Base-by-base conservation (phyloP, 495 filamentous ascomycete species). In the Tuber brumale region DNA sequence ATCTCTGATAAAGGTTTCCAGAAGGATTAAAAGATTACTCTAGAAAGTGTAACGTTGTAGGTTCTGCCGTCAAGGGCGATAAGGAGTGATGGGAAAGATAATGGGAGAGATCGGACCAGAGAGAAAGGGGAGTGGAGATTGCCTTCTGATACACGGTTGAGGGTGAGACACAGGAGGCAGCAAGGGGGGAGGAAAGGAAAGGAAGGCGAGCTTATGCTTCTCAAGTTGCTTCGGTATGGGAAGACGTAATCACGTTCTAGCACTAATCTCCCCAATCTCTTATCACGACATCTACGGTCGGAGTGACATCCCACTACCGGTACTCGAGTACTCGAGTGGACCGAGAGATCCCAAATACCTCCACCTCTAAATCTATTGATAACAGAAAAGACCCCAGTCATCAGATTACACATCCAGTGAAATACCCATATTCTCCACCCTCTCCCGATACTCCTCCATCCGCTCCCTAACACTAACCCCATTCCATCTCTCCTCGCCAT, bases 401-500 rank as follows among this genome's bases (percentile, higher is more conserved):
- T 61, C n/a, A 16, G 21, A 66, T 44, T 74, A 71, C 66, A 19
- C 46, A 37, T 73, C 76, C 4, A 80, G 70, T 27, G 16, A 27
- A 23, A 82, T 78, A 27, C 80, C 81, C 75, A 78, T 66, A 42
- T 69, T 75, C 69, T 77, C 73, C 18, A 80, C 72, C 39, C 78
- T 75, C 82, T 75, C 73, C 77, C 83, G 83, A 82, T 89, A 90
- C 76, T 86, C 85, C 46, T 85, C 82, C 81, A 92, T 84, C 76
- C 90, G 84, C 27, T 88, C 87, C 39, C 86, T 82, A 8, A 91
- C 88, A 31, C 77, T 80, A 10, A 86, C 85, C 7, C 88, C 91
- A 85, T 97, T 97, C 94, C 94, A 97, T 75, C 87, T 88, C 84
- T 97, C 94, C 70, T 80, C 84, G 23, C 88, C 89, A 51, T 88